Evolutionary conservation across 2,329 filamentous ascomycete species (phyloP).

Genomic region (Beauveria caledonica): DNA sequence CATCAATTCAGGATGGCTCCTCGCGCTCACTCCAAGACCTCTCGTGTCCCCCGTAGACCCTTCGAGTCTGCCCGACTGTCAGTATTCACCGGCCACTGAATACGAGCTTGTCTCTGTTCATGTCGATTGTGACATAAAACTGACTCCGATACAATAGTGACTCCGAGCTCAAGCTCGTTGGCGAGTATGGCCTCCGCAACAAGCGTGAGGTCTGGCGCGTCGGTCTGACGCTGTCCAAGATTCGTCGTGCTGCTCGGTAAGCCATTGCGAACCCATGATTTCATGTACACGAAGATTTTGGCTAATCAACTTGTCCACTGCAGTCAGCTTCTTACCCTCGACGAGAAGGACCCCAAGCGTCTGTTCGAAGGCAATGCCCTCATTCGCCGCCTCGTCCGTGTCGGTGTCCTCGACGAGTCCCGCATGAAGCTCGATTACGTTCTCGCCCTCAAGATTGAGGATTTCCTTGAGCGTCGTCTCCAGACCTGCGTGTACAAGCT

Average conservation of each 20-base stretch:
- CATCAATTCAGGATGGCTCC: constrained; percentile 30
- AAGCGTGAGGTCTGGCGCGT: constrained; percentile 99
- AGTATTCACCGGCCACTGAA: constrained; percentile 95
- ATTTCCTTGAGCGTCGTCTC: constrained; percentile 99
- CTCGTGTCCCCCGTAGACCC: constrained; percentile 95
- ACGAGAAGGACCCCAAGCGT: constrained; percentile 99
- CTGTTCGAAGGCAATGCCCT: constrained; percentile 99
- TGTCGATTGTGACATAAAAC: constrained; percentile 74
- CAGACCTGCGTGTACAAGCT: constrained; percentile 99
- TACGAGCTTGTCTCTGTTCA: constrained; percentile 95
- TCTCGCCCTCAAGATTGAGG: constrained; percentile 96
- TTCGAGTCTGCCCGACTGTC: constrained; percentile 99
- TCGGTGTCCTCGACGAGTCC: constrained; percentile 99
- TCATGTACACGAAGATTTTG: not conserved
- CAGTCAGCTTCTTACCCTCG: constrained; percentile 98
- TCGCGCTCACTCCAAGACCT: constrained; percentile 93
- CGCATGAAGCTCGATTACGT: constrained; percentile 99
- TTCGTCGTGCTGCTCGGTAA: constrained; percentile 99
- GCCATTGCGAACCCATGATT: constrained; percentile 12
- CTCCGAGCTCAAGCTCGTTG: constrained; percentile 98
- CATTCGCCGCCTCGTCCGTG: constrained; percentile 99
- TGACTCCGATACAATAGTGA: constrained; percentile 68
- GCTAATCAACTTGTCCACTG: not conserved
- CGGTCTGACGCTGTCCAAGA: constrained; percentile 99
- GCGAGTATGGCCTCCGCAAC: constrained; percentile 99